Conservation (phyloP, 2,329 filamentous ascomycete species). For the Penicillium occitanis region DNA sequence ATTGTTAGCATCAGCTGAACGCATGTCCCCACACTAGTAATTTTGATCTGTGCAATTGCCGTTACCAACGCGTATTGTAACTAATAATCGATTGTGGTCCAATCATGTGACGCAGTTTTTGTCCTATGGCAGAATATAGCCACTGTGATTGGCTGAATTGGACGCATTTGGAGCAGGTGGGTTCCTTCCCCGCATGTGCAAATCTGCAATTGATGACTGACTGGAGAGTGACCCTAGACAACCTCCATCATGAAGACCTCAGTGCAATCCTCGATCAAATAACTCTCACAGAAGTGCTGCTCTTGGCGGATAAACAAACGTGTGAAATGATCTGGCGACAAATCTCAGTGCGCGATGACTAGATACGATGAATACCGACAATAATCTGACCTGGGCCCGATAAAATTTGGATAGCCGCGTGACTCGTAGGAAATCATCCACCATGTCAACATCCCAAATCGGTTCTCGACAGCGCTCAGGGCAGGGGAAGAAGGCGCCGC, state of each 20-base stretch:
- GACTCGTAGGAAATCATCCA: background rate
- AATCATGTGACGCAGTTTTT: slow-evolving; percentile 5
- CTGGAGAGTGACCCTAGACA: background rate
- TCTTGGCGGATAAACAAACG: background rate
- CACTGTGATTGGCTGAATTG: background rate
- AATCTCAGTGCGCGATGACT: background rate
- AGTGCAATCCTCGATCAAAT: background rate
- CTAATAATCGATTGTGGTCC: background rate
- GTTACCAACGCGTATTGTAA: background rate
- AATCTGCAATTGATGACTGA: slow-evolving; percentile 12
- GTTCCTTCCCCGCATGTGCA: slow-evolving; percentile 11
- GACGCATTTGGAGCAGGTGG: background rate
- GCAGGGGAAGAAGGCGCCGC: slow-evolving; percentile 34
- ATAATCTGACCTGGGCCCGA: background rate
- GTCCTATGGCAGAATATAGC: too few relatives aligned
- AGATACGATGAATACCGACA: background rate
- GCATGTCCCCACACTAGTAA: background rate
- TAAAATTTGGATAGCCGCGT: slow-evolving; percentile 1
- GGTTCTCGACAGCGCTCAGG: slow-evolving; percentile 24
- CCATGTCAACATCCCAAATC: slow-evolving; percentile 19
- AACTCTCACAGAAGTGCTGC: background rate
- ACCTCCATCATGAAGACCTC: background rate
- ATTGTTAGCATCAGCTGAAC: background rate
- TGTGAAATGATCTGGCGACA: background rate
- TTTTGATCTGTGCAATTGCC: background rate